phyloP scores from a whole-genome alignment of 805 yeast genomes.

The Zygosaccharomyces gambellarensis region DNA sequence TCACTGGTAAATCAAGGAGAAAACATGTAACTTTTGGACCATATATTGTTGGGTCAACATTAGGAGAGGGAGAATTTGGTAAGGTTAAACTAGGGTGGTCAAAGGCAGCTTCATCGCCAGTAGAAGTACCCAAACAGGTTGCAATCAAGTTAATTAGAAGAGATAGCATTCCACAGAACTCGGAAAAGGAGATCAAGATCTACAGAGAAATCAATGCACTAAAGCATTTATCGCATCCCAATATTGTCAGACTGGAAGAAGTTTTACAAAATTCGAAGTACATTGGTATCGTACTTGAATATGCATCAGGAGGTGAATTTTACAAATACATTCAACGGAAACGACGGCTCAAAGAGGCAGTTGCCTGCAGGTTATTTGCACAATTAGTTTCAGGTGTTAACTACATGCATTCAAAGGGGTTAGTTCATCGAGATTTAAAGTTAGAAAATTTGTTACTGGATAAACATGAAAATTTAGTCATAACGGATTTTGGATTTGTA shows the following conservation, averaged over 20 bases:
- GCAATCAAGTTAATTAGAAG: constrained; percentile 90
- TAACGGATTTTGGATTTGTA: constrained; percentile 93
- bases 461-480: constrained; percentile 78
- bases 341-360: constrained; percentile 77
- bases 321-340: constrained; percentile 88
- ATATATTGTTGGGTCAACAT: constrained; percentile 83
- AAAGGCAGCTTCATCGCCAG: constrained; percentile 46
- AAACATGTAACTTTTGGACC: constrained; percentile 83
- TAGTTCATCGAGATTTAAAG: constrained; percentile 84
- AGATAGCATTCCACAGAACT: constrained; percentile 80
- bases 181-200: constrained; percentile 82
- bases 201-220: constrained; percentile 91
- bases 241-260: constrained; percentile 85
- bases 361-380: constrained; percentile 84
- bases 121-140: constrained; percentile 60
- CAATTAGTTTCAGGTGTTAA: constrained; percentile 92
- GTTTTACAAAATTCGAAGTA: constrained; percentile 91
- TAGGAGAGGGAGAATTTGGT: constrained; percentile 98
- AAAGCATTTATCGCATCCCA: constrained; percentile 83
- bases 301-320: constrained; percentile 96
- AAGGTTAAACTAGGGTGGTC: constrained; percentile 97
- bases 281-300: constrained; percentile 93
- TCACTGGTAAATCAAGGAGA: constrained; percentile 30
- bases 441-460: constrained; percentile 84
- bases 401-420: constrained; percentile 89